These are phyloP conservation scores for Rubia balearica DNA, from an alignment of 305 asterid genomes.

Conservation along the genomic window DNA sequence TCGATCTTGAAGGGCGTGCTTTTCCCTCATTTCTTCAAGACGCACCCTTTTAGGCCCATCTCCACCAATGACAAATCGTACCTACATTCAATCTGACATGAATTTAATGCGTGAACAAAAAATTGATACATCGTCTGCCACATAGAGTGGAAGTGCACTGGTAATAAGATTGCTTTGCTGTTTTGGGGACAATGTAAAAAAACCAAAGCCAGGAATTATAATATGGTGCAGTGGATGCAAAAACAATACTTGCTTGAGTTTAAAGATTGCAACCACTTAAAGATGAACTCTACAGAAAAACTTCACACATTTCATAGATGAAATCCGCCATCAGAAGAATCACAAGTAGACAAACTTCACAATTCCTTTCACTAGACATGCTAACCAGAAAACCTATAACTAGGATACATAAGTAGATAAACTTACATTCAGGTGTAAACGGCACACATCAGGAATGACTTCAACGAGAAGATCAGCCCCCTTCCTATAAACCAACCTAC, in stretches of 20 bases:
- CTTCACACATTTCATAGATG: background rate
- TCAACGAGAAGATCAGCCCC: slow-evolving; percentile 97
- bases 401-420: background rate
- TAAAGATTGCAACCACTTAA: background rate
- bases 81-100: slow-evolving; percentile 33
- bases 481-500: slow-evolving; percentile 91
- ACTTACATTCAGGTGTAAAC: slow-evolving; percentile 76
- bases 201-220: background rate
- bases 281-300: background rate
- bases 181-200: background rate
- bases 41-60: slow-evolving; percentile 99
- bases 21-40: slow-evolving; percentile 97
- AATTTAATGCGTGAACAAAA: background rate
- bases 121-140: background rate
- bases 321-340: background rate
- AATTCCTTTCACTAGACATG: no score
- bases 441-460: slow-evolving; percentile 90
- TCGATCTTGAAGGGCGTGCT: slow-evolving; percentile 93
- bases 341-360: no score
- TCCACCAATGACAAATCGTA: slow-evolving; percentile 90
- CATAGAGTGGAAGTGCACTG: background rate
- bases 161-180: background rate
- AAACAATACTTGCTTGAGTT: background rate
- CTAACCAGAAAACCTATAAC: no score
- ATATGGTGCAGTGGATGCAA: background rate